Conservation (phyloP, 179 eudicot species). For the Silene noctiflora region DNA sequence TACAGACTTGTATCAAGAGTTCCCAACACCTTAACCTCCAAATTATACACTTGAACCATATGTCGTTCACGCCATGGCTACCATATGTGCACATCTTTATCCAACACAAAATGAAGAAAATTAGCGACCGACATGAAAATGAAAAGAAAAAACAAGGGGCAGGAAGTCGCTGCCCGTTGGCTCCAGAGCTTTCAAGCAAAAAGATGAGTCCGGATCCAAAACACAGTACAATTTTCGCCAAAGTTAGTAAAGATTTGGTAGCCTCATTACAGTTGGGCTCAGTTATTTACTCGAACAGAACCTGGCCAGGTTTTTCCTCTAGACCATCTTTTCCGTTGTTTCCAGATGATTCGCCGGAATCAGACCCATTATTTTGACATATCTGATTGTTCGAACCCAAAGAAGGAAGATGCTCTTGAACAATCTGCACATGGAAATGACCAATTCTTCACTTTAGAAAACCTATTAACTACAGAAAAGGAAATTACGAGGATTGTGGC, state of each 20-base stretch:
- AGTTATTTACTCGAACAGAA: conserved; percentile 33
- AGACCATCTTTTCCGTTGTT: conserved; percentile 30
- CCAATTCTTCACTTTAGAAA: neutral
- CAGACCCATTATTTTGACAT: conserved; percentile 33
- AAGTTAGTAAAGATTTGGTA: conserved; percentile 37
- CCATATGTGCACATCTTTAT: conserved; percentile 25
- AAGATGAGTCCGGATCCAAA: conserved; percentile 28
- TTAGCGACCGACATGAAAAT: conserved; percentile 15
- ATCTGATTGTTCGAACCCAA: conserved; percentile 42
- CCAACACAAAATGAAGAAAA: conserved; percentile 30
- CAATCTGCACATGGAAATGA: conserved; percentile 24
- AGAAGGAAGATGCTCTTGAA: conserved; percentile 54
- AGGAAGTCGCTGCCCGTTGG: conserved; percentile 21
- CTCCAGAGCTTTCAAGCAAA: conserved; percentile 44
- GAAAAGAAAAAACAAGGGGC: conserved; percentile 14
- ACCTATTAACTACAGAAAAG: neutral
- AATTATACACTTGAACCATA: conserved; percentile 29
- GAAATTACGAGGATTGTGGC: neutral
- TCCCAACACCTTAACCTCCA: conserved; percentile 14
- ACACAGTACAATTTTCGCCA: conserved; percentile 34
- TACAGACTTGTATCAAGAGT: conserved; percentile 26
- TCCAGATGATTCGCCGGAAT: conserved; percentile 33
- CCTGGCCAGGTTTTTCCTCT: conserved; percentile 37
- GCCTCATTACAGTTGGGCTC: conserved; percentile 18
- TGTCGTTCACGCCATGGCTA: conserved; percentile 18